phyloP scores from a whole-genome alignment of 768 basidiomycete species.

The Saitozyma podzolica region DNA sequence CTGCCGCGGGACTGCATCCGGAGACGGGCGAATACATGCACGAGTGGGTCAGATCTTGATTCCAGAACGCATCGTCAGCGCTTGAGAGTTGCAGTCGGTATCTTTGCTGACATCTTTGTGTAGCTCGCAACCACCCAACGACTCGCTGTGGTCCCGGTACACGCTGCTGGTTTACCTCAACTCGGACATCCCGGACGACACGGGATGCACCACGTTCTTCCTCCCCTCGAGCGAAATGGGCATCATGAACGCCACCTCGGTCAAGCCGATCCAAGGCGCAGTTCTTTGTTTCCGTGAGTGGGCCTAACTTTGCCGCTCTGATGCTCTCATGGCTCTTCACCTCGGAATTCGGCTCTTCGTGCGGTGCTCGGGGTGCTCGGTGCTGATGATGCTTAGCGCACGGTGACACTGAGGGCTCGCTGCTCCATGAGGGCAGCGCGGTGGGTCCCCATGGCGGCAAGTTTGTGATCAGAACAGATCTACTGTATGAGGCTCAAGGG shows the following conservation, averaged over 20 bases:
- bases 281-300: slow-evolving; percentile 59
- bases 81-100: slow-evolving; percentile 1
- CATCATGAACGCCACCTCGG: slow-evolving; percentile 58
- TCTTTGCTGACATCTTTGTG: no score
- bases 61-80: slow-evolving; percentile 1
- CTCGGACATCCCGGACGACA: slow-evolving; percentile 55
- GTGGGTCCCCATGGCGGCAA: slow-evolving; percentile 50
- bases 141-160: slow-evolving; percentile 58
- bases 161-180: slow-evolving; percentile 61
- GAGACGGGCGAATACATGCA: slow-evolving; percentile 58
- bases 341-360: background rate
- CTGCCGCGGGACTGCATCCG: slow-evolving; percentile 57
- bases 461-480: slow-evolving; percentile 52
- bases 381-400: slow-evolving; percentile 35
- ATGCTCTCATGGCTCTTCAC: background rate
- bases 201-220: slow-evolving; percentile 63
- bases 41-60: slow-evolving; percentile 52
- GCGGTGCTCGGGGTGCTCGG: background rate
- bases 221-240: slow-evolving; percentile 57
- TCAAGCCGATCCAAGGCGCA: slow-evolving; percentile 58
- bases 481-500: slow-evolving; percentile 51
- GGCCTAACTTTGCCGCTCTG: no score
- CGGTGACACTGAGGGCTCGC: slow-evolving; percentile 50
- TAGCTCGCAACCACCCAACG: slow-evolving; percentile 50
- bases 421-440: slow-evolving; percentile 52